Conservation (phyloP, 371 early-diverging fungal genomes). For the Mucor piriformis region DNA sequence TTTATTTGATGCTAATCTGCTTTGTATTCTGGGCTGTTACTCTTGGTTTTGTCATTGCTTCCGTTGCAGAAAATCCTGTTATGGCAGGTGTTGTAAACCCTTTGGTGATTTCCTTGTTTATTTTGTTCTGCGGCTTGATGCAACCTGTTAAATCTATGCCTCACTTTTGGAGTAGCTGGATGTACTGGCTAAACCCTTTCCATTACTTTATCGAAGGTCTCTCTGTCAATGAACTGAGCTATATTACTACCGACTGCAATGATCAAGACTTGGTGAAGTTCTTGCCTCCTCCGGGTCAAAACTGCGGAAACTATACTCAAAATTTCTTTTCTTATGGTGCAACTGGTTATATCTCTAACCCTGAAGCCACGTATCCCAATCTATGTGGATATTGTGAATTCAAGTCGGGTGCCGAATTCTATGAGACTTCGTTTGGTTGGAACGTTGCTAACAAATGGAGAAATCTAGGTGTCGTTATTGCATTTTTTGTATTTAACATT, state of each 20-base stretch:
- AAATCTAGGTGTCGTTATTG: slow-evolving; percentile 65
- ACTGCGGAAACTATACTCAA: slow-evolving; percentile 59
- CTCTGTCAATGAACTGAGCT: slow-evolving; percentile 61
- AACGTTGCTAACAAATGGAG: slow-evolving; percentile 61
- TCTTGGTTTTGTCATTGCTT: slow-evolving; percentile 66
- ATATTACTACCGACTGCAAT: slow-evolving; percentile 47
- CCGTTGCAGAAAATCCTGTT: slow-evolving; percentile 56
- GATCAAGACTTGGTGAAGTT: slow-evolving; percentile 50
- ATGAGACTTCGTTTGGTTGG: slow-evolving; percentile 27
- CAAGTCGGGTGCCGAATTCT: slow-evolving; percentile 57
- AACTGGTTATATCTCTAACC: slow-evolving; percentile 59
- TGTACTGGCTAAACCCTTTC: slow-evolving; percentile 72
- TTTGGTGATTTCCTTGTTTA: slow-evolving; percentile 59
- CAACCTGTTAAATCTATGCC: slow-evolving; percentile 62
- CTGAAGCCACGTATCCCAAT: slow-evolving; percentile 37
- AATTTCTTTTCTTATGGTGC: slow-evolving; percentile 46
- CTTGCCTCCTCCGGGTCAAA: slow-evolving; percentile 57
- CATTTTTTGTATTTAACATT: slow-evolving; percentile 54
- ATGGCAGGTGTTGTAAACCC: slow-evolving; percentile 67
- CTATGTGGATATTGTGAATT: slow-evolving; percentile 66
- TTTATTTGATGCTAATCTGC: slow-evolving; percentile 54
- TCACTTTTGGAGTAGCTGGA: slow-evolving; percentile 68
- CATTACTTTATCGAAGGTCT: slow-evolving; percentile 72
- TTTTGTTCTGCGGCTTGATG: slow-evolving; percentile 66
- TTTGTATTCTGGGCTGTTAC: slow-evolving; percentile 62